phyloP scores from a whole-genome alignment of 331 rosid genomes.

The Rosa hybrid region DNA sequence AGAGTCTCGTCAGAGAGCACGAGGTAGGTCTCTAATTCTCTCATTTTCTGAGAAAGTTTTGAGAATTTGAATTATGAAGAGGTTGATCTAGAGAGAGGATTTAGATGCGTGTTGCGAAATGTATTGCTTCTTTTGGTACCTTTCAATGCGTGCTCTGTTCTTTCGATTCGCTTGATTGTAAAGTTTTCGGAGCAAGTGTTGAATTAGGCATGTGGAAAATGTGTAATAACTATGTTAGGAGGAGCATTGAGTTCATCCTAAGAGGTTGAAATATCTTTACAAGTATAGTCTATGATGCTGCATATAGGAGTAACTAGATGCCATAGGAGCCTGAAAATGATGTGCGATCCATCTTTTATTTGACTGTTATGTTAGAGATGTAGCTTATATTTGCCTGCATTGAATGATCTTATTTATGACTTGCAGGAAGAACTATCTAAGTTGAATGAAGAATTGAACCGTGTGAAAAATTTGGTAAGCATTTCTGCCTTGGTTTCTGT shows the following conservation, averaged over 20 bases:
- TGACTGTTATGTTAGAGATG: neutral
- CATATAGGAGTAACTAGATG: conserved; percentile 1
- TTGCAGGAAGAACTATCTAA: conserved; percentile 70
- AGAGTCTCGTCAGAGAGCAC: conserved; percentile 75
- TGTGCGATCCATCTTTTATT: neutral
- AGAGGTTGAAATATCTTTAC: no score
- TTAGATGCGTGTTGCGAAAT: neutral
- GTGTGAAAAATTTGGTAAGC: conserved; percentile 67
- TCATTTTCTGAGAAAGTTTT: conserved; percentile 3
- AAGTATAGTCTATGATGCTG: neutral
- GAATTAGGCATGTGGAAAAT: neutral
- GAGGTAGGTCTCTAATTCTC: conserved; percentile 48
- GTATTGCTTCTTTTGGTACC: no score
- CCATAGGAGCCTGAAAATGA: neutral
- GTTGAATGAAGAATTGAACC: conserved; percentile 48
- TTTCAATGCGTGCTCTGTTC: neutral
- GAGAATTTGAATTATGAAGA: neutral
- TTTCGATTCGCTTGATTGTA: neutral
- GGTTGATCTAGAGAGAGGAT: neutral
- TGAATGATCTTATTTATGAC: conserved; percentile 28
- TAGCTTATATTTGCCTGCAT: neutral
- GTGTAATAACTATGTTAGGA: neutral
- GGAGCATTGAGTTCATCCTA: neutral
- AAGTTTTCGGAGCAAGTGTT: neutral
- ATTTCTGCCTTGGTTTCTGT: conserved; percentile 5